A percentile compares a stretch with the other conserved stretches of the same genome.
phyloP scores from a whole-genome alignment of 306 rosid species.

The Pachyrhizus erosus region DNA sequence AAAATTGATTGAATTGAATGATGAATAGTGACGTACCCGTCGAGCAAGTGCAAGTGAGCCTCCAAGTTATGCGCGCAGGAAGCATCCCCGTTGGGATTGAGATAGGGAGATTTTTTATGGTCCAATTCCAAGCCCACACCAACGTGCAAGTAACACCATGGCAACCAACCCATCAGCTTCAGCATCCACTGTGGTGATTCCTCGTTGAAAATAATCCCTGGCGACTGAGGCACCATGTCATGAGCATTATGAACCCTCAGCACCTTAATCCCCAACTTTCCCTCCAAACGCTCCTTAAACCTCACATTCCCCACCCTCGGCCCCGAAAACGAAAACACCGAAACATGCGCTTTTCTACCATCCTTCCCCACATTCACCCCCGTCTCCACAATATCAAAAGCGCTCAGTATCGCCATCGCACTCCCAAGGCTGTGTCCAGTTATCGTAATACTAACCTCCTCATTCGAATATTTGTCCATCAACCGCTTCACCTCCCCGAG shows the following conservation, averaged over 20 bases:
- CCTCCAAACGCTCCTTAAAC: conserved; percentile 70
- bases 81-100: conserved; percentile 58
- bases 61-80: conserved; percentile 78
- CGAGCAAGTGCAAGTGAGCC: conserved; percentile 86
- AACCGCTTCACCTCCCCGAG: conserved; percentile 60
- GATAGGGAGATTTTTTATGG: conserved; percentile 65
- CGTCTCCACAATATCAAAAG: conserved; percentile 70
- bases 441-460: conserved; percentile 73
- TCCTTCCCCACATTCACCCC: conserved; percentile 50
- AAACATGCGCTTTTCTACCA: conserved; percentile 53
- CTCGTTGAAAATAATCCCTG: conserved; percentile 75
- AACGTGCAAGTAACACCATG: conserved; percentile 89
- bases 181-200: conserved; percentile 50
- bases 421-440: conserved; percentile 86
- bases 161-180: conserved; percentile 59
- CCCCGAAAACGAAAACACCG: conserved; percentile 77
- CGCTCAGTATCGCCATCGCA: conserved; percentile 74
- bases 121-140: conserved; percentile 76
- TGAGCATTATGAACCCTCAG: conserved; percentile 72
- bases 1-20: background rate
- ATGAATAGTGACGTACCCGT: conserved; percentile 59
- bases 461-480: conserved; percentile 48
- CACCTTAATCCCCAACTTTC: conserved; percentile 64
- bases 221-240: conserved; percentile 75
- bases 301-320: conserved; percentile 86